Percentiles rank a stretch among this genome's conserved stretches.
These are phyloP conservation scores for Epichloe brachyelytri DNA, from an alignment of 2,329 filamentous ascomycete genomes.

Conservation along the genomic window DNA sequence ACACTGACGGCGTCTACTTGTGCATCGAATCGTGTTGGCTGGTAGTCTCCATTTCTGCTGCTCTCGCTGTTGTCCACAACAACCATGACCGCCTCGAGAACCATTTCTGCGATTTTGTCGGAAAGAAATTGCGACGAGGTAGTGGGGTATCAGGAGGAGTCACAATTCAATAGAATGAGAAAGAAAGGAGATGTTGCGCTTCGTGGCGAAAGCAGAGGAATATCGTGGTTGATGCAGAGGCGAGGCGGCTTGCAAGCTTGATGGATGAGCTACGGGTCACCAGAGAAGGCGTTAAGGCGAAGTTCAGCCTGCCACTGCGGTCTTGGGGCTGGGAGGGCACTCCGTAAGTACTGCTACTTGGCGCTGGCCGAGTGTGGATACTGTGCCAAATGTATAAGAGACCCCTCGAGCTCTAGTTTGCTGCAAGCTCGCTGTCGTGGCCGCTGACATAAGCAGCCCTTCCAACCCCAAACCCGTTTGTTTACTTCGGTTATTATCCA, in stretches of 20 bases:
- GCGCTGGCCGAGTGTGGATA: accelerated
- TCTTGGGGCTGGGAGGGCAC: background rate
- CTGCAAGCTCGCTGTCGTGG: background rate
- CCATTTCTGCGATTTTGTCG: slow-evolving; percentile 56
- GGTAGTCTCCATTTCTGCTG: slow-evolving; percentile 88
- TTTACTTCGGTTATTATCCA: slow-evolving; percentile 22
- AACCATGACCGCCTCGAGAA: slow-evolving; percentile 98
- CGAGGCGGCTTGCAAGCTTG: slow-evolving; percentile 5
- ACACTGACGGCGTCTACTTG: slow-evolving; percentile 92
- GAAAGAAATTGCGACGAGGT: background rate
- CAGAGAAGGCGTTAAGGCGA: slow-evolving; percentile 26
- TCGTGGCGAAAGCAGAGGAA: background rate
- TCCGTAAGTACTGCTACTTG: slow-evolving; percentile 10
- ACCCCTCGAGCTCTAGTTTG: background rate
- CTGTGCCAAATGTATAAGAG: slow-evolving; percentile 7
- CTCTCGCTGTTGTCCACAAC: slow-evolving; percentile 99
- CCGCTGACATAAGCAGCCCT: slow-evolving; percentile 7
- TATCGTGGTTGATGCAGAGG: background rate
- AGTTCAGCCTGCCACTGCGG: slow-evolving; percentile 28
- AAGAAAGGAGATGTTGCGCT: background rate
- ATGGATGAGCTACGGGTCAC: background rate
- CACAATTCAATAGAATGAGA: background rate
- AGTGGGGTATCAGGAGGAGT: background rate
- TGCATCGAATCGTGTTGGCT: slow-evolving; percentile 88
- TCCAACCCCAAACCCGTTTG: slow-evolving; percentile 15